Evolutionary conservation across 176 grass and related monocot genomes (phyloP), one percentile per base, ranked within the genome.

Genomic region (Triticum timopheevii): DNA sequence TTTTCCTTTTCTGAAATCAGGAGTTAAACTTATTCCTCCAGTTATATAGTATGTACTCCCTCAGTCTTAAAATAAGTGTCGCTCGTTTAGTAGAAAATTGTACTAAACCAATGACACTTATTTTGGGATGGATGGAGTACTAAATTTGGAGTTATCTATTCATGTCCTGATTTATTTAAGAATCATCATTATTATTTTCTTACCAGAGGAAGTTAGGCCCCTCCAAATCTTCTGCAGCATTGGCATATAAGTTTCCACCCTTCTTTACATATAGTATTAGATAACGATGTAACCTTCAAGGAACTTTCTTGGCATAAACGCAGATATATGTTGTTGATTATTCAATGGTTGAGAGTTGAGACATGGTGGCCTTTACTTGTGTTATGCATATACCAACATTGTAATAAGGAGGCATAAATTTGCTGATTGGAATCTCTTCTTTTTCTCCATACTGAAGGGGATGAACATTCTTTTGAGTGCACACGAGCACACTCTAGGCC

Each of bases 381-480:
- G 16, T 50, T 73, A 42, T 13, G 10, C 19, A 15, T 80, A 49
- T n/a, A n/a, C 68, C 44, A 22, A 10, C 31, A 19, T 67, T 91
- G 34, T 49, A 47, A 76, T 76, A 40, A 35, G 5, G 56, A 65
- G 6, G 13, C 44, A 74, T 84, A 19, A 58, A 47, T 88, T 52
- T 65, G 13, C 42, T 88, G 83, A 90, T 82, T 79, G n/a, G 34
- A 80, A 19, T 73, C 19, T 77, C 76, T 40, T 82, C 4, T 34
- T 77, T 83, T 59, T 75, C 7, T 42, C 13, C 72, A 64, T 78
- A 44, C 25, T 82, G 52, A 71, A 98, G 94, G 94, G 94, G 42
- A 94, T 96, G 69, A 83, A 99, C 83, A 91, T 99, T 86, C 87
- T 86, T 71, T 90, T 99, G 74, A 99, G 90, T n/a, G 87, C 73